Evolutionary conservation across 805 yeast genomes (phyloP).

Genomic region (Maudiozyma pseudohumilis): DNA sequence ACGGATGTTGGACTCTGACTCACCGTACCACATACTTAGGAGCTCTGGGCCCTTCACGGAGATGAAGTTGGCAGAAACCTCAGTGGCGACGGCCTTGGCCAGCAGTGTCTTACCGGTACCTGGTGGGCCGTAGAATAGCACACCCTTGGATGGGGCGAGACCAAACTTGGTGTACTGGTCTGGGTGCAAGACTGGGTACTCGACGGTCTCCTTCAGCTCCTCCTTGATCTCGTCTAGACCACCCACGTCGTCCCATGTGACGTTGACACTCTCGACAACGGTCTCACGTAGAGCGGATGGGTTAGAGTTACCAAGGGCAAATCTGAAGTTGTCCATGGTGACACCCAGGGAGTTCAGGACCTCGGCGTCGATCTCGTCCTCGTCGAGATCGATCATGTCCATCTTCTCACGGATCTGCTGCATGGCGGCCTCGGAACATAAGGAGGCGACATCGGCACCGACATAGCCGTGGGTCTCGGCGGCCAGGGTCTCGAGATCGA

Average conservation of each 20-base stretch:
- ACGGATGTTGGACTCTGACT: slow-evolving; percentile 93
- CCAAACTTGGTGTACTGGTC: slow-evolving; percentile 98
- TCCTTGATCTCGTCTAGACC: slow-evolving; percentile 93
- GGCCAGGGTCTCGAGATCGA: slow-evolving; percentile 91
- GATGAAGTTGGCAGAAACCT: slow-evolving; percentile 95
- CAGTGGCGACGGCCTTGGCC: slow-evolving; percentile 99
- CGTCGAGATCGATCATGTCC: slow-evolving; percentile 60
- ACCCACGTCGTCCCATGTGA: slow-evolving; percentile 99
- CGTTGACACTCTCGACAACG: slow-evolving; percentile 96
- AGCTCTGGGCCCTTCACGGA: slow-evolving; percentile 49
- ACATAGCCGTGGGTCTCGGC: slow-evolving; percentile 98
- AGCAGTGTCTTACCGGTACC: slow-evolving; percentile 99
- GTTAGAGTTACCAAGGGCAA: slow-evolving; percentile 94
- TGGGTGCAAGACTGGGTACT: slow-evolving; percentile 97
- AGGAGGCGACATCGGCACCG: slow-evolving; percentile 96
- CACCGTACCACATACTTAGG: slow-evolving; percentile 98
- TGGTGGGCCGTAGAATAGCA: slow-evolving; percentile 97
- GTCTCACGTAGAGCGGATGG: slow-evolving; percentile 99
- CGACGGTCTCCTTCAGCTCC: slow-evolving; percentile 97
- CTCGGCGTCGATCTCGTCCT: slow-evolving; percentile 87
- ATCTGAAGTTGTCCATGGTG: slow-evolving; percentile 97
- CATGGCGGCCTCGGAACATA: slow-evolving; percentile 99
- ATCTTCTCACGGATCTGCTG: slow-evolving; percentile 99
- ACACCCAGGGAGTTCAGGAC: slow-evolving; percentile 92
- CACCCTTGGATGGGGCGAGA: slow-evolving; percentile 96